Base-by-base conservation (phyloP, 2,329 filamentous ascomycete species). In the Trichophyton rubrum region DNA sequence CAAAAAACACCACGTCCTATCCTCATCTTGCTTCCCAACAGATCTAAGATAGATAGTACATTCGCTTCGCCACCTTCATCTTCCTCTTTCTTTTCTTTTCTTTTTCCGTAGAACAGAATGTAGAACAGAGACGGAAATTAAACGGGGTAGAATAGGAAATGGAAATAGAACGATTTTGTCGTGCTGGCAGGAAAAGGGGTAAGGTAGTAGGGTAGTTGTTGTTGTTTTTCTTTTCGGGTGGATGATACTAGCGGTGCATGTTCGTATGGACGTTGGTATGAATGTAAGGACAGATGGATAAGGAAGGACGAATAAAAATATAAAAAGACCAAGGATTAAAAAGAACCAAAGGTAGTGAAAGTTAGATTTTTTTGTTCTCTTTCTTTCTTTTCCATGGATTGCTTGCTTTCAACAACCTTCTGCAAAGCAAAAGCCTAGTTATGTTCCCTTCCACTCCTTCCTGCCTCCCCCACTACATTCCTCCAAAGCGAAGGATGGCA, bases 11-110 rank as follows among this genome's bases (percentile, higher is more conserved):
- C 51, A n/a, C 27, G 8, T 27, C 47, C 47, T 27, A 33, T 20
- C 47, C 27, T 55, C 51, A n/a, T 17, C 51, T 55, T 55, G 33
- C 27, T 17, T 35, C 33, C 51, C 15, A 55, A 35, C 51, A 55
- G n/a, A 30, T 55, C 51, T 55, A 55, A 55, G 33, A 55, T 27
- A 55, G 51, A 55, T 55, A 51, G 45, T 51, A 51, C 45, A 51
- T 51, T 24, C 24, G 20, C 45, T 43, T 43, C 33, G 33, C 33
- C 33, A 38, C 33, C 33, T 9, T 43, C 40, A 7, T 43, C 40
- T 43, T 51, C 24, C 33, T 55, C 24, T 55, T 30, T 30, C 2
- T 27, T 55, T 27, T 17, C 27, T 55, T 24, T 55, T 55, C 33
- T 55, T 27, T 35, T 27, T 55, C 15, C n/a, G 40, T 55, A 33